These are phyloP conservation scores for Malassezia furfur DNA, from an alignment of 1,284 basidiomycete genomes.

Conservation along the genomic window DNA sequence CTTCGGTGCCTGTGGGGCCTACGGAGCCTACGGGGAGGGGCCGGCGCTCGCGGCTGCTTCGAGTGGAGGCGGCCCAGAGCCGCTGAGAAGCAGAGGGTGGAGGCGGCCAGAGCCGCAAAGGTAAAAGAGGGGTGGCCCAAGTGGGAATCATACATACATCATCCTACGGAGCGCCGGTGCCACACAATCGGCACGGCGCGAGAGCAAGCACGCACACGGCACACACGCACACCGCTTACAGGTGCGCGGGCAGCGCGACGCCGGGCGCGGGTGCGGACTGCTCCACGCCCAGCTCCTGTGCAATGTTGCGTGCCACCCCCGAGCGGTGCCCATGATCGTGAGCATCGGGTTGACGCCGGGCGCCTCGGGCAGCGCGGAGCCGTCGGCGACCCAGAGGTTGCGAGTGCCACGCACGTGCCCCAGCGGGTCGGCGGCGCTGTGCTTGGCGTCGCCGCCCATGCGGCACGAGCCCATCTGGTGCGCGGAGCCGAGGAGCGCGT, in stretches of 20 bases:
- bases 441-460: conserved; percentile 47
- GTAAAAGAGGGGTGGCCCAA: too few species aligned
- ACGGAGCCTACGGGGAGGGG: too few species aligned
- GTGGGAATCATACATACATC: too few species aligned
- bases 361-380: conserved; percentile 49
- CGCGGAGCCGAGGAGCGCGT: conserved; percentile 31
- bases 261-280: not conserved
- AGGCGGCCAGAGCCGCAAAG: too few species aligned
- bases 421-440: conserved; percentile 48
- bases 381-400: conserved; percentile 52
- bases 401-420: conserved; percentile 50
- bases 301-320: conserved; percentile 43
- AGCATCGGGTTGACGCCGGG: conserved; percentile 53
- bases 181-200: too few species aligned
- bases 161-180: too few species aligned
- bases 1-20: too few species aligned
- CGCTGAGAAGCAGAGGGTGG: too few species aligned
- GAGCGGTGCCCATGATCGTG: conserved; percentile 45
- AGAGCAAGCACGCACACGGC: too few species aligned
- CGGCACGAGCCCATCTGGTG: conserved; percentile 51
- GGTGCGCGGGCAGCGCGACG: not conserved
- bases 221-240: too few species aligned
- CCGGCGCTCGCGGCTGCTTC: too few species aligned
- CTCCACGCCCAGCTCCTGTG: conserved; percentile 36
- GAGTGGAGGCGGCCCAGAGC: too few species aligned